Evolutionary conservation across 805 yeast genomes (phyloP).

Genomic region (Citeromyces nyonsensis): DNA sequence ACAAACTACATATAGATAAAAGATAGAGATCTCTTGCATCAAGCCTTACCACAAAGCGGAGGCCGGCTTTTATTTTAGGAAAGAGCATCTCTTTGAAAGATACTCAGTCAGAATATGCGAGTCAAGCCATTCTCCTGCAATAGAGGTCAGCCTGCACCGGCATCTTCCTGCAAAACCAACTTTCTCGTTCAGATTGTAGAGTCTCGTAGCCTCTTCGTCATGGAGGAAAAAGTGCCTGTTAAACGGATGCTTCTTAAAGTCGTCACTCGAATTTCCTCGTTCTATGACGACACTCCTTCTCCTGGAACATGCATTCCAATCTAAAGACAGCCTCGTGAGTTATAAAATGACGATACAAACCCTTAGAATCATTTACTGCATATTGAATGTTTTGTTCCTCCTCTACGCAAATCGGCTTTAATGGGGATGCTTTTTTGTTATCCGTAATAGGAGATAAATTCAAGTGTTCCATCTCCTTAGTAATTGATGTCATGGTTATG

Average conservation of each 20-base stretch:
- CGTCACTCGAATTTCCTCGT: slow-evolving; percentile 53
- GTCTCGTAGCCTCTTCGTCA: slow-evolving; percentile 22
- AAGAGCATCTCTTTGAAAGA: no score
- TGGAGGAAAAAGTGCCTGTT: slow-evolving; percentile 46
- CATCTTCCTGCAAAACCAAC: slow-evolving; percentile 35
- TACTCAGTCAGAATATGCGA: slow-evolving; percentile 26
- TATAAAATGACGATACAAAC: slow-evolving; percentile 49
- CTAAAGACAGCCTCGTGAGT: slow-evolving; percentile 43
- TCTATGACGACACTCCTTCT: slow-evolving; percentile 37
- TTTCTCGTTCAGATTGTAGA: slow-evolving; percentile 37
- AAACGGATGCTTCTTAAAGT: slow-evolving; percentile 47
- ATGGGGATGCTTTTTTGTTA: neutral
- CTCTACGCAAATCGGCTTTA: neutral
- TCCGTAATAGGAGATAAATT: no score
- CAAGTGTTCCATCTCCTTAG: no score
- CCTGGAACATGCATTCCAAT: slow-evolving; percentile 43
- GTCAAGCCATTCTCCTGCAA: slow-evolving; percentile 41
- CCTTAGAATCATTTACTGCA: slow-evolving; percentile 40
- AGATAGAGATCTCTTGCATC: no score
- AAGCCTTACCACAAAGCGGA: no score
- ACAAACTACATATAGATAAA: no score
- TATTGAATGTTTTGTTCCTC: slow-evolving; percentile 20
- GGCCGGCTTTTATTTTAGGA: no score
- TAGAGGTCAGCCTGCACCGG: slow-evolving; percentile 29
- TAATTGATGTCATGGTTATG: no score